These are phyloP conservation scores for Chytridium lagenaria DNA, from an alignment of 371 early-diverging fungal genomes.

Conservation along the genomic window DNA sequence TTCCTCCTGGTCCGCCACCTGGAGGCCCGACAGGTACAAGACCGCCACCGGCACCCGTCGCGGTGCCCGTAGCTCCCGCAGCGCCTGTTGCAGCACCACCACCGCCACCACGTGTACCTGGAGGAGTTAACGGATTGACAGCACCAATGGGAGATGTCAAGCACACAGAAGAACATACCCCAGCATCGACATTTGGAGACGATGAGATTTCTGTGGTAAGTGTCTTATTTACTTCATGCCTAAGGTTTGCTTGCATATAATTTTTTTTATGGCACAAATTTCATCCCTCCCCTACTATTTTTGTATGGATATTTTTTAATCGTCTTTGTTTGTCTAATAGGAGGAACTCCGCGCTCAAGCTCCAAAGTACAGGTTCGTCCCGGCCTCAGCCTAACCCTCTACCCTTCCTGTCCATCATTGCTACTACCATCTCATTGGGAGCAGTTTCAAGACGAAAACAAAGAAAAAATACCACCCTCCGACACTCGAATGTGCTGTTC, in stretches of 20 bases:
- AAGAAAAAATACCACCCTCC: too few relatives aligned
- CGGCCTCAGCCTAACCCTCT: conserved; percentile 7
- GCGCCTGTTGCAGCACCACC: not conserved
- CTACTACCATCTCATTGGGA: too few relatives aligned
- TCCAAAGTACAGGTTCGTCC: conserved; percentile 15
- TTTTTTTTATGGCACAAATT: too few relatives aligned
- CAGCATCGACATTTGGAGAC: not conserved
- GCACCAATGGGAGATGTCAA: not conserved
- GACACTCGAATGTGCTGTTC: too few relatives aligned
- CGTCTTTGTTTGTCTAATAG: not conserved
- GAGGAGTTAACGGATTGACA: not conserved
- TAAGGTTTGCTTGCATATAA: too few relatives aligned
- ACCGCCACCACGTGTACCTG: not conserved
- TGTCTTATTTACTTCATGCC: too few relatives aligned
- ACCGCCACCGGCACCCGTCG: not conserved
- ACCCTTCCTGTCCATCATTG: too few relatives aligned
- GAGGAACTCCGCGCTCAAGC: not conserved
- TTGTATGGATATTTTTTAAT: not conserved
- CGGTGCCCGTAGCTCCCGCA: not conserved
- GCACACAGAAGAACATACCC: not conserved
- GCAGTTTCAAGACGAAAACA: too few relatives aligned
- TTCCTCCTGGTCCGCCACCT: not conserved
- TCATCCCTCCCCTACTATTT: too few relatives aligned
- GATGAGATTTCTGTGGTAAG: conserved; percentile 1
- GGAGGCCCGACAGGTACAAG: too few relatives aligned